Conservation (phyloP, 257 asterid species). For the Przewalskia tangutica region DNA sequence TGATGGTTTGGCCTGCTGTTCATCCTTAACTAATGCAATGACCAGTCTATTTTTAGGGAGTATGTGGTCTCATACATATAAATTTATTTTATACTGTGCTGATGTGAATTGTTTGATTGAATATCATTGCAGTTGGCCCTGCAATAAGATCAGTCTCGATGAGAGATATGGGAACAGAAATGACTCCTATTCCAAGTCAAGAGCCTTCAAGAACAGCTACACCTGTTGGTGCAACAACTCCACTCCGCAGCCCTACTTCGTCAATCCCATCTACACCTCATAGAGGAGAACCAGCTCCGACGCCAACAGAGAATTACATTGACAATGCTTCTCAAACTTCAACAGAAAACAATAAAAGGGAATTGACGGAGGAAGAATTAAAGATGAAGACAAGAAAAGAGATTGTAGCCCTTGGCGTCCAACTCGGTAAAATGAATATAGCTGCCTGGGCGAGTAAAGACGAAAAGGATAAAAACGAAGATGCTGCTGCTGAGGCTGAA, state of each 20-base stretch:
- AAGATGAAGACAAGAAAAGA: conserved; percentile 80
- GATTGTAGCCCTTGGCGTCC: conserved; percentile 88
- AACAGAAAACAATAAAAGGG: conserved; percentile 33
- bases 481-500: conserved; percentile 39
- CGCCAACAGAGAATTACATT: conserved; percentile 33
- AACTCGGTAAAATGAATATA: conserved; percentile 89
- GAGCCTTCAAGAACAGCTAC: conserved; percentile 91
- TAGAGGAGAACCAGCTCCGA: conserved; percentile 60
- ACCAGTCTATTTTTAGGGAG: background rate
- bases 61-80: background rate
- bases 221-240: conserved; percentile 76
- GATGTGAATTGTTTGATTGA: background rate
- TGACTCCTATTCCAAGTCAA: conserved; percentile 98
- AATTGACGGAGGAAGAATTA: conserved; percentile 66
- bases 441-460: conserved; percentile 99
- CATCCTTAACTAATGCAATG: background rate
- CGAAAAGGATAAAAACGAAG: conserved; percentile 39
- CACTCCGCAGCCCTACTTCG: conserved; percentile 80
- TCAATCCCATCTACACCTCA: conserved; percentile 90
- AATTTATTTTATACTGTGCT: background rate
- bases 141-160: conserved; percentile 83
- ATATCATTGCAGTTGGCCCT: conserved; percentile 26
- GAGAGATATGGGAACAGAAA: conserved; percentile 99
- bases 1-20: background rate
- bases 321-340: conserved; percentile 17